Evolutionary conservation across 2,329 filamentous ascomycete species (phyloP).

Genomic region (Rasamsonia emersonii): DNA sequence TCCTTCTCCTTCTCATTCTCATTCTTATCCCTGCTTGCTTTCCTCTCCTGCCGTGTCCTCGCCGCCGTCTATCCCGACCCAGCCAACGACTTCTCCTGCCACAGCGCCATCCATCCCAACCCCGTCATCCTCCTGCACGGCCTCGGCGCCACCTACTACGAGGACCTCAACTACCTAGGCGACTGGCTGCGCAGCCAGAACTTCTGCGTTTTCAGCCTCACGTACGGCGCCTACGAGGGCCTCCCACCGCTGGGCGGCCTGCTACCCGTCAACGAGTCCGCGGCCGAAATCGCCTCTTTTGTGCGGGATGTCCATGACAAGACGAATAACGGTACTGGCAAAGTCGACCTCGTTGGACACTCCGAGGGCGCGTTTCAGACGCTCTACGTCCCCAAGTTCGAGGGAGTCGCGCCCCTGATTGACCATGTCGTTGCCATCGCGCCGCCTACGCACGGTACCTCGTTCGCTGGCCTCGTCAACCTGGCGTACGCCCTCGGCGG

Average conservation of each 20-base stretch:
- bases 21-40: too few relatives aligned
- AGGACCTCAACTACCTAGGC: slow-evolving; percentile 29
- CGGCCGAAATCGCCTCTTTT: slow-evolving; percentile 32
- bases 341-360: slow-evolving; percentile 36
- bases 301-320: slow-evolving; percentile 26
- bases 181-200: slow-evolving; percentile 27
- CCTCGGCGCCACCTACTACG: slow-evolving; percentile 29
- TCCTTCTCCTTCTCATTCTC: too few relatives aligned
- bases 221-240: slow-evolving; percentile 32
- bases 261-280: slow-evolving; percentile 29
- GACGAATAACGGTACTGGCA: slow-evolving; percentile 26
- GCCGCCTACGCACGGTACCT: slow-evolving; percentile 27
- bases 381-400: slow-evolving; percentile 33
- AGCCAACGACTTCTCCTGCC: slow-evolving; percentile 27
- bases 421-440: slow-evolving; percentile 29
- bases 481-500: slow-evolving; percentile 14
- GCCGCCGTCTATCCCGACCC: slow-evolving; percentile 9
- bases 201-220: slow-evolving; percentile 36
- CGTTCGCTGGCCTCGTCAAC: slow-evolving; percentile 21
- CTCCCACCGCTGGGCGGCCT: slow-evolving; percentile 34
- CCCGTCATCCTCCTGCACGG: slow-evolving; percentile 30
- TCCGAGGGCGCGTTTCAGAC: slow-evolving; percentile 37
- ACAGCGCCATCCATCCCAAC: slow-evolving; percentile 18
- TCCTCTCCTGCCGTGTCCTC: too few relatives aligned
- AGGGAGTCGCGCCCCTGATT: slow-evolving; percentile 19